Conservation (phyloP, 164 flowering plant genomes). For the Malania oleifera region DNA sequence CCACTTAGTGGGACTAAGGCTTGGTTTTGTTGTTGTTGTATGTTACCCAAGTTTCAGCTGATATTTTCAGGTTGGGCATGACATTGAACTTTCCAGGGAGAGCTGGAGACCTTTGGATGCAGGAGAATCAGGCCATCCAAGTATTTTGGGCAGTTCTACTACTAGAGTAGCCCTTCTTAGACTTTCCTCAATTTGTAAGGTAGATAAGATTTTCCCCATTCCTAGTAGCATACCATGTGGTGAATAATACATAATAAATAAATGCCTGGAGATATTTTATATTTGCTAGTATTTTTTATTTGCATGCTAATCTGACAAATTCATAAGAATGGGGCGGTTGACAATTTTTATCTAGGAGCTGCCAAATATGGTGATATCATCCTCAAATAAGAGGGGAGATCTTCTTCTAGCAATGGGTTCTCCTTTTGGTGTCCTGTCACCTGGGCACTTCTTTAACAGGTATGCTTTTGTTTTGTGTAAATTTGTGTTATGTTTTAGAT, state of each 20-base stretch:
- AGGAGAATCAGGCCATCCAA: slow-evolving; percentile 30
- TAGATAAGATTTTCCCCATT: slow-evolving; percentile 13
- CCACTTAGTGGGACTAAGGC: too few relatives aligned
- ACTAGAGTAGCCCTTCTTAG: slow-evolving; percentile 71
- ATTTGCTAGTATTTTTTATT: not conserved
- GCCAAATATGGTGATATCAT: slow-evolving; percentile 33
- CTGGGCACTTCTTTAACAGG: slow-evolving; percentile 94
- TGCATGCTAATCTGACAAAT: not conserved
- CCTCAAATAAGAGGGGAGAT: slow-evolving; percentile 53
- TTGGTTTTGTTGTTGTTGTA: not conserved
- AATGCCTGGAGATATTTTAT: not conserved
- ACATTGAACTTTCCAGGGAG: slow-evolving; percentile 20
- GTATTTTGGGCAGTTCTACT: slow-evolving; percentile 40
- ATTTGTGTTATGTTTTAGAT: not conserved
- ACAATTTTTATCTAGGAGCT: slow-evolving; percentile 45
- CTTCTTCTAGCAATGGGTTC: slow-evolving; percentile 79
- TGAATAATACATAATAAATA: not conserved
- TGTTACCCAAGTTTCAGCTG: slow-evolving; percentile 10
- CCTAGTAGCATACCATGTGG: not conserved
- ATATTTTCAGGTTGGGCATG: slow-evolving; percentile 35
- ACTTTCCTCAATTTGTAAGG: slow-evolving; percentile 39
- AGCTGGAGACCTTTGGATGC: slow-evolving; percentile 21
- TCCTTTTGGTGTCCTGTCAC: slow-evolving; percentile 93
- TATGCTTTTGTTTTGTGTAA: slow-evolving; percentile 15
- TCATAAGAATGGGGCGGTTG: slow-evolving; percentile 20